Base-by-base conservation (phyloP, 1,139 yeast species). In the Meyerozyma elateridarum region DNA sequence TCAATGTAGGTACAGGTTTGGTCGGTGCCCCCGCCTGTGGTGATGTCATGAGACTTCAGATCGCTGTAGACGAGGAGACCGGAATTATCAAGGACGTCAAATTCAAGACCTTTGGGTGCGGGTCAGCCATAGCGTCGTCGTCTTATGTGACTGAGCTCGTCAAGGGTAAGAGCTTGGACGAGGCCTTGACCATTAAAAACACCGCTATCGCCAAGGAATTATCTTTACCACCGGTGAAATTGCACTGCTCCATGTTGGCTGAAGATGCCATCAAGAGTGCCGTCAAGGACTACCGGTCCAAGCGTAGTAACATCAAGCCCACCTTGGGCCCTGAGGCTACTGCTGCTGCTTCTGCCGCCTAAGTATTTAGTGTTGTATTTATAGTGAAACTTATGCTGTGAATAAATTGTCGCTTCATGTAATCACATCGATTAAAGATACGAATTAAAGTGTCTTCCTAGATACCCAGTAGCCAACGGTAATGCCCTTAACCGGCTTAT, bases 11-110 rank as follows among this genome's bases (percentile, higher is more conserved):
- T 28, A 91, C 98, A 2, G 98, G 98, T 2, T 73, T 91, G 28
- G 98, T 91, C 13, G 91, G 98, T 34, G 98, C 98, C 0, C 98
- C 98, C 36, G 98, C 98, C 1, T 91, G 98, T 67, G 98, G 98
- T 38, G 98, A 91, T 66, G 98, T 91, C 33, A 91, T 91, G 96
- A 82, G 95, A 63, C 73, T 91, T 45, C 98, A 91, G 59, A 91
- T 91, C 51, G 79, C 89, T 54, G 98, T 91, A 12, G 81, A 81
- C 47, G 97, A 88, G 48, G 80, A 75, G 36, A 79, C 94, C 20
- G 98, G 98, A 2, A 71, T 85, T 37, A 91, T 91, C 50, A 79
- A 85, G 56, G 96, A 91, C 57, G 98, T 91, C 45, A 91, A 88
- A 63, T 91, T 91, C 65, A 91, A 91, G 75, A 91, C 98, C 6